These are phyloP conservation scores for Dactylonectria macrodidyma DNA, from an alignment of 2,329 filamentous ascomycete species.

Conservation along the genomic window DNA sequence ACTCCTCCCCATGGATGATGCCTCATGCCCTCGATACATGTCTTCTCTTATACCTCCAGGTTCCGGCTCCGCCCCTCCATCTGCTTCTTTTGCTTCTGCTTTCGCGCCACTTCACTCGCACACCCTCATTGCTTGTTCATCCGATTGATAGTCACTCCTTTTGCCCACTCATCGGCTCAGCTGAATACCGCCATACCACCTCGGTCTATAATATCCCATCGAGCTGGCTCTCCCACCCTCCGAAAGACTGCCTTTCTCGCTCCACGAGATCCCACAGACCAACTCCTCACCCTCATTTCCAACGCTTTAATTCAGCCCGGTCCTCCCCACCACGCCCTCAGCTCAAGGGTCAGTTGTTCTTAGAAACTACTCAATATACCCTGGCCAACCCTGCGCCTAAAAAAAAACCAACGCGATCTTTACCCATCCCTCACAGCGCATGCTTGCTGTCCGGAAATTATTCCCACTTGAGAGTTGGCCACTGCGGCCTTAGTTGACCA, in stretches of 20 bases:
- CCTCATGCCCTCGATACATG: slow-evolving; percentile 46
- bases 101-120: slow-evolving; percentile 45
- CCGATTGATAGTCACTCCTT: slow-evolving; percentile 49
- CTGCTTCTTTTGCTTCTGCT: slow-evolving; percentile 44
- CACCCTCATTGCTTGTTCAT: slow-evolving; percentile 42
- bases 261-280: slow-evolving; percentile 34
- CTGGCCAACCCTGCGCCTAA: slow-evolving; percentile 32
- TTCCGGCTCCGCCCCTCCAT: slow-evolving; percentile 47
- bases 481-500: slow-evolving; percentile 49
- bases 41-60: slow-evolving; percentile 51
- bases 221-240: slow-evolving; percentile 37
- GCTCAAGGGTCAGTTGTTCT: slow-evolving; percentile 38
- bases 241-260: slow-evolving; percentile 24
- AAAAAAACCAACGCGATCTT: slow-evolving; percentile 41
- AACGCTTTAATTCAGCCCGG: slow-evolving; percentile 32
- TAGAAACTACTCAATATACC: slow-evolving; percentile 40
- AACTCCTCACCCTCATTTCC: slow-evolving; percentile 47
- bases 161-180: slow-evolving; percentile 38
- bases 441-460: slow-evolving; percentile 49
- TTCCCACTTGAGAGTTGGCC: slow-evolving; percentile 48
- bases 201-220: slow-evolving; percentile 43
- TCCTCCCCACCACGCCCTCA: slow-evolving; percentile 33
- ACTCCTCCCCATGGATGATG: slow-evolving; percentile 48
- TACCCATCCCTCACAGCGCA: slow-evolving; percentile 45
- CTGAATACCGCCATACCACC: slow-evolving; percentile 40